Evolutionary conservation across 805 yeast species (phyloP).

Genomic region (Metschnikowia chrysomelidarum): DNA sequence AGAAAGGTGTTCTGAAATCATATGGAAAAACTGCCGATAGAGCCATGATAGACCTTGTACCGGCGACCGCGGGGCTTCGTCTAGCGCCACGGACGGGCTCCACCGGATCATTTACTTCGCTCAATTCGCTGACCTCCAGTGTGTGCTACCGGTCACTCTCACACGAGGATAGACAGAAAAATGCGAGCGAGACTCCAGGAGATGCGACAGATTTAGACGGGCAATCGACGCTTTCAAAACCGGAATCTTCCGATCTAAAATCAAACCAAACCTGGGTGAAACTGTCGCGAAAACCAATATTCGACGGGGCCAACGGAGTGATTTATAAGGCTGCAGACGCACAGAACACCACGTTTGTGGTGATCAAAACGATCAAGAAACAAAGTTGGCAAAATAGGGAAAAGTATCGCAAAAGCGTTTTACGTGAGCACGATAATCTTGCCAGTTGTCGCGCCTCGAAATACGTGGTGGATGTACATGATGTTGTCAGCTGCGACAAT

Average conservation of each 20-base stretch:
- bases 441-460: constrained; percentile 26
- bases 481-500: constrained; percentile 22
- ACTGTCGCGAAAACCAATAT: constrained; percentile 29
- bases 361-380: constrained; percentile 33
- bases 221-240: not conserved
- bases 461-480: constrained; percentile 29
- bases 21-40: no score
- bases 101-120: constrained; percentile 4
- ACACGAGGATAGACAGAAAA: no score
- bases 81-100: constrained; percentile 4
- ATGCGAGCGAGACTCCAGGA: no score
- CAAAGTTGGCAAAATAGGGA: constrained; percentile 12
- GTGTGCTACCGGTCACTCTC: constrained; percentile 4
- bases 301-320: constrained; percentile 44
- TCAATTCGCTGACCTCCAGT: constrained; percentile 1
- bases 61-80: constrained; percentile 2
- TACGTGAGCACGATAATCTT: constrained; percentile 31
- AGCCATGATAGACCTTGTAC: constrained; percentile 6
- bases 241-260: not conserved
- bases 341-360: constrained; percentile 19
- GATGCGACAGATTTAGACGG: not conserved
- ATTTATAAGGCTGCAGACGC: constrained; percentile 32
- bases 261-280: constrained; percentile 21
- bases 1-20: no score
- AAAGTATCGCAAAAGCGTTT: constrained; percentile 23